phyloP scores from a whole-genome alignment of 1,139 yeast genomes.

The Saccharomyces hybrid region DNA sequence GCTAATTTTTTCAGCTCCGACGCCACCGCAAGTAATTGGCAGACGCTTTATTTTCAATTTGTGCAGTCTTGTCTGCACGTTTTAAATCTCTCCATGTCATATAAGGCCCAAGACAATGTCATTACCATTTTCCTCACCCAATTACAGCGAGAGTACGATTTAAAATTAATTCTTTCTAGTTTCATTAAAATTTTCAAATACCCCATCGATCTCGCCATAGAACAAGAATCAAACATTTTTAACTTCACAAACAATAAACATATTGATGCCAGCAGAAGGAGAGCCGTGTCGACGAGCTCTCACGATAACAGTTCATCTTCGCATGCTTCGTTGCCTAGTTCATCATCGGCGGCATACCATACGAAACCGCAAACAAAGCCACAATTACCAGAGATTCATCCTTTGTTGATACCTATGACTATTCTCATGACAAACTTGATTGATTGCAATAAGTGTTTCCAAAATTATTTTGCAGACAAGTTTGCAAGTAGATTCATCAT shows the following conservation, averaged over 20 bases:
- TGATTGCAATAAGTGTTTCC: conserved; percentile 59
- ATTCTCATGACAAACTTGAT: conserved; percentile 69
- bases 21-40: conserved; percentile 16
- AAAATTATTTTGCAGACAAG: conserved; percentile 41
- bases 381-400: conserved; percentile 35
- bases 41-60: conserved; percentile 45
- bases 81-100: conserved; percentile 52
- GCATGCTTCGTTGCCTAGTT: not conserved
- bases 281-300: not conserved
- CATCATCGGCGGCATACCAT: not conserved
- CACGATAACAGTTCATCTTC: not conserved
- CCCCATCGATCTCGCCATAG: conserved; percentile 38
- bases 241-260: conserved; percentile 13
- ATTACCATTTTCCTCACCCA: conserved; percentile 47
- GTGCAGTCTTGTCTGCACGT: conserved; percentile 56
- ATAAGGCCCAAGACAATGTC: conserved; percentile 37
- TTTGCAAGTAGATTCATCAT: conserved; percentile 50
- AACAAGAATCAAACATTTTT: conserved; percentile 34
- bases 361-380: not conserved
- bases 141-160: conserved; percentile 47
- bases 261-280: not conserved
- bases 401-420: conserved; percentile 49
- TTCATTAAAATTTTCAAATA: conserved; percentile 41
- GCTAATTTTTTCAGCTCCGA: not conserved
- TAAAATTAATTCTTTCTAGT: conserved; percentile 41